Evolutionary conservation across 2,329 filamentous ascomycete species (phyloP).

Genomic region (Calonectria pteridis): DNA sequence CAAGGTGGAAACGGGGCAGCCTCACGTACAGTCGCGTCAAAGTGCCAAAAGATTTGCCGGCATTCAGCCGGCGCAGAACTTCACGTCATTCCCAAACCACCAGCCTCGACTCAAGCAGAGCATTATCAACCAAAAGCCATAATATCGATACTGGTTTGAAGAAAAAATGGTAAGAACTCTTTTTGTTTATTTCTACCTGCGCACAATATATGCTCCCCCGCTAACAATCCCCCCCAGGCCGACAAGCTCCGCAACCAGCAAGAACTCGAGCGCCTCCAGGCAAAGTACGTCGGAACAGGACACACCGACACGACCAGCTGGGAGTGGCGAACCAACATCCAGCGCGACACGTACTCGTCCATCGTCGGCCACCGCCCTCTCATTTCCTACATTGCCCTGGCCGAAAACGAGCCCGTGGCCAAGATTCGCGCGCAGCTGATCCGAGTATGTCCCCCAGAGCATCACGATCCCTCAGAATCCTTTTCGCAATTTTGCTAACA

Average conservation of each 20-base stretch:
- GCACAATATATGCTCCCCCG: neutral
- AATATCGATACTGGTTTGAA: neutral
- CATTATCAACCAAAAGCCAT: neutral
- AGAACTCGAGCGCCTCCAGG: constrained; percentile 96
- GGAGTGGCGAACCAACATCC: constrained; percentile 97
- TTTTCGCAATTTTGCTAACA: neutral
- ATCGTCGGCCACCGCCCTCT: constrained; percentile 92
- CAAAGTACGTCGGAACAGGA: constrained; percentile 95
- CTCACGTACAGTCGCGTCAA: constrained; percentile 4
- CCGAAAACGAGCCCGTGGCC: constrained; percentile 85
- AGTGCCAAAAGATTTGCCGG: constrained; percentile 18
- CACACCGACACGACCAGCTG: constrained; percentile 97
- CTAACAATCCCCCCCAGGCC: constrained; percentile 66
- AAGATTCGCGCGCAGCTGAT: constrained; percentile 85
- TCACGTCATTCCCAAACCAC: neutral
- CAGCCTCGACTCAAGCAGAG: neutral
- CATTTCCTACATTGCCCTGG: constrained; percentile 89
- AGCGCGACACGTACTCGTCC: constrained; percentile 90
- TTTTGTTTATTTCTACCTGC: neutral
- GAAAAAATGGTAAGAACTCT: constrained; percentile 42
- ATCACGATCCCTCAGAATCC: neutral
- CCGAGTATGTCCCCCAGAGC: constrained; percentile 63
- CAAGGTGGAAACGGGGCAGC: constrained; percentile 2
- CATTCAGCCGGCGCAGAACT: constrained; percentile 31
- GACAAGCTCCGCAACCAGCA: constrained; percentile 98